phyloP scores from a whole-genome alignment of 306 rosid species.

The Gastrolobium villosum region DNA sequence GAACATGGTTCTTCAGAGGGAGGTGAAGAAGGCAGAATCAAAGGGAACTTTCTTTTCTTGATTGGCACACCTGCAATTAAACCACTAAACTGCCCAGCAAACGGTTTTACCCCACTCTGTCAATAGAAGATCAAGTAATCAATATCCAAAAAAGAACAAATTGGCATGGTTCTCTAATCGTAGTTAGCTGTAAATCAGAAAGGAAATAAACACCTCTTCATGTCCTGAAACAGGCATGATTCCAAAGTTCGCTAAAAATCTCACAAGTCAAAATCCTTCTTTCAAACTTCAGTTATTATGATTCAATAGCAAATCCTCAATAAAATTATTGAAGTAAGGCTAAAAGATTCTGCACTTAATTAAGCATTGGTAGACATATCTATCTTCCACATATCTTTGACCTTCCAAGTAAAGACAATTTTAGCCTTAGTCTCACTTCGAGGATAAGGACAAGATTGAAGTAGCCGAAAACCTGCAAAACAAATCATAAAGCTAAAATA shows the following conservation, averaged over 20 bases:
- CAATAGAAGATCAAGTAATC: slow-evolving; percentile 80
- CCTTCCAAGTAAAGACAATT: slow-evolving; percentile 33
- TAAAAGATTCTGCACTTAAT: slow-evolving; percentile 39
- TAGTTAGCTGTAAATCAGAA: slow-evolving; percentile 67
- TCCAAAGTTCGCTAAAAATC: slow-evolving; percentile 60
- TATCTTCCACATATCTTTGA: slow-evolving; percentile 43
- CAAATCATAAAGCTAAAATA: slow-evolving; percentile 3
- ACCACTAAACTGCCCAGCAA: slow-evolving; percentile 71
- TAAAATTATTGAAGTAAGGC: slow-evolving; percentile 20
- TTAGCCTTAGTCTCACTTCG: slow-evolving; percentile 33
- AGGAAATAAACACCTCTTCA: slow-evolving; percentile 88
- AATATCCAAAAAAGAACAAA: slow-evolving; percentile 65
- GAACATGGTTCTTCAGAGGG: slow-evolving; percentile 63
- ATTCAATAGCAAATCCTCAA: slow-evolving; percentile 51
- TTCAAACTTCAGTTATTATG: slow-evolving; percentile 40
- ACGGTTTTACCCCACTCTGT: slow-evolving; percentile 87
- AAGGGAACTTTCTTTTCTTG: slow-evolving; percentile 89
- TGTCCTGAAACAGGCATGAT: slow-evolving; percentile 85
- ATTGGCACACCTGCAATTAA: slow-evolving; percentile 92
- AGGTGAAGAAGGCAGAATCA: slow-evolving; percentile 67
- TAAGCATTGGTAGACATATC: slow-evolving; percentile 13
- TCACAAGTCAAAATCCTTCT: slow-evolving; percentile 50
- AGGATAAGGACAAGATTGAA: neutral
- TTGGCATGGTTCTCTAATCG: slow-evolving; percentile 58
- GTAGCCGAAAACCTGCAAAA: slow-evolving; percentile 53